Percentiles rank a stretch among this genome's conserved stretches.
These are phyloP conservation scores for Arxiozyma telluris DNA, from an alignment of 1,139 yeast genomes.

Conservation along the genomic window DNA sequence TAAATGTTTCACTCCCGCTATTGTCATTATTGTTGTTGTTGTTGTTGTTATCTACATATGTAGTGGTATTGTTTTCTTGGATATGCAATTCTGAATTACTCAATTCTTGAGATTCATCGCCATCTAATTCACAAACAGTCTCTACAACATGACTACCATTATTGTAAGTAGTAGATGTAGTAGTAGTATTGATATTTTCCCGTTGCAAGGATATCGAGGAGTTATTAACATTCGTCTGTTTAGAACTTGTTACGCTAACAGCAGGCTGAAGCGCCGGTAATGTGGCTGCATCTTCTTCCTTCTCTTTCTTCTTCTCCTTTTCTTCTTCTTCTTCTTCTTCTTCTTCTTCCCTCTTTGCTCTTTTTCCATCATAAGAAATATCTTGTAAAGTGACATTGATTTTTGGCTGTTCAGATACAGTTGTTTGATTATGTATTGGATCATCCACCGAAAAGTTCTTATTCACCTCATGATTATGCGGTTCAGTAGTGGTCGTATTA, in stretches of 20 bases:
- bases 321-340: background rate
- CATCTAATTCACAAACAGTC: slow-evolving; percentile 12
- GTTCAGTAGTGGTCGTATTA: background rate
- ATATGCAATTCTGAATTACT: slow-evolving; percentile 4
- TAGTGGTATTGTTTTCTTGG: background rate
- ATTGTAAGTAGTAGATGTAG: background rate
- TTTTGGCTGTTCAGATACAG: background rate
- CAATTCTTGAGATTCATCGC: slow-evolving; percentile 14
- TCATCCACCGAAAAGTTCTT: background rate
- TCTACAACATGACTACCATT: slow-evolving; percentile 7
- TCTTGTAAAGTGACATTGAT: background rate
- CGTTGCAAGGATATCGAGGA: background rate
- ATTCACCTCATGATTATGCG: background rate
- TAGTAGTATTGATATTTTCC: background rate
- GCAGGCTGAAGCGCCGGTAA: slow-evolving; percentile 22
- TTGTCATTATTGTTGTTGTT: background rate
- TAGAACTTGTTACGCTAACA: slow-evolving; percentile 22
- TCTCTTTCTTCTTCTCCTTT: background rate
- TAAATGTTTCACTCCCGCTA: background rate
- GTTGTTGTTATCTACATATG: background rate
- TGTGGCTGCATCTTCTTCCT: background rate
- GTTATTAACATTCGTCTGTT: slow-evolving; percentile 2
- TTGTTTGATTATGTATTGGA: background rate
- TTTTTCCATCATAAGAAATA: background rate
- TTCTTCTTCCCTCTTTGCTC: background rate